Base-by-base conservation (phyloP, 2,329 filamentous ascomycete species). In the Zymoseptoria pseudotritici region DNA sequence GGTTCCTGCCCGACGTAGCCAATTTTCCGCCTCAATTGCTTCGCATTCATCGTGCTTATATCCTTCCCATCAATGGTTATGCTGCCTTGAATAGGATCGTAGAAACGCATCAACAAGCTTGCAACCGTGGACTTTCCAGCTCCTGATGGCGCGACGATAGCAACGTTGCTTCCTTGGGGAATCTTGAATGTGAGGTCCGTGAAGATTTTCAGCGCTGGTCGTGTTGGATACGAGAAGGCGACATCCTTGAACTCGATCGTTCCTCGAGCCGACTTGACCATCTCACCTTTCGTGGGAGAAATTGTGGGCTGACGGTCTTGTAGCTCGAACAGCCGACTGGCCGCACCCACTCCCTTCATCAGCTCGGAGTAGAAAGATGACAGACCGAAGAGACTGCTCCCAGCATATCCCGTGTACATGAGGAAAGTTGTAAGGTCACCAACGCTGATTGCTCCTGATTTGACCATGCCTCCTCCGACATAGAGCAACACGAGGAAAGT, bases 341-440 rank as follows among this genome's bases (percentile, higher is more conserved):
- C 94, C 50, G 94, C 94, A 69, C 95, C 94, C 3, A 96, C 93
- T 50, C 95, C 95, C 75, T 99, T 99, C 94, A 99, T 99, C 63
- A 99, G 82, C 73, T 99, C 94, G 0, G 92, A 96, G 76, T 97
- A 99, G 77, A 99, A 99, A 59, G 90, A 91, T 3, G 91, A 96
- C 1, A 99, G 80, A 3, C 94, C 94, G 67, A 97, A 96, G 64
- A 99, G 83, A 75, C 90, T 96, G 54, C 90, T 94, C 19, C 86
- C 86, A 57, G 86, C 86, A 67, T 87, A 97, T 3, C 90, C 93
- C 2, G 92, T 96, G 75, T 97, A 99, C 93, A 99, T 97, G 78
- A 99, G 83, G 76, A 99, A 99, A 0, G 91, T 96, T 1, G 94
- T 95, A 51, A 99, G 78, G 66, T 99, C 93, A 67, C 94, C 94